Evolutionary conservation across 1,284 basidiomycete genomes (phyloP).

Genomic region (Ganoderma lucidum): DNA sequence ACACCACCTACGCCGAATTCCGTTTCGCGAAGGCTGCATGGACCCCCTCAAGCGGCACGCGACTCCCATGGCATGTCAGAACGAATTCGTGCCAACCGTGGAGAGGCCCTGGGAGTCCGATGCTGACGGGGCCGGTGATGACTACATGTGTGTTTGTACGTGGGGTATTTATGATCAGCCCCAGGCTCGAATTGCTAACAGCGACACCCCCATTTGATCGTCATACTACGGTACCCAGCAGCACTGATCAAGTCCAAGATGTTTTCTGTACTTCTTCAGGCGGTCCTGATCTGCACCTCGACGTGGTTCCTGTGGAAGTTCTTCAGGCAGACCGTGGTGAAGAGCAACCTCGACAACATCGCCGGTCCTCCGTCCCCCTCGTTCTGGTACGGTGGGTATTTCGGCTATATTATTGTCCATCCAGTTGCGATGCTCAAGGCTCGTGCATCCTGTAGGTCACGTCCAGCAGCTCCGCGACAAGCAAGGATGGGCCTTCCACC

Average conservation of each 20-base stretch:
- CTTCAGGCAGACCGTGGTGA: slow-evolving; percentile 16
- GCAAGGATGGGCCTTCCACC: slow-evolving; percentile 31
- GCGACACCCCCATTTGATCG: too few relatives aligned
- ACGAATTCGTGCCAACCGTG: background rate
- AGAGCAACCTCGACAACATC: slow-evolving; percentile 25
- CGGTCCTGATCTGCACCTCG: slow-evolving; percentile 11
- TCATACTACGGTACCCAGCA: too few relatives aligned
- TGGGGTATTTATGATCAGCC: background rate
- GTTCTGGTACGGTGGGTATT: slow-evolving; percentile 21
- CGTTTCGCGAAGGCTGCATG: background rate
- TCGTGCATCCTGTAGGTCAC: slow-evolving; percentile 25
- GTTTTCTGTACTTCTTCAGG: slow-evolving; percentile 10
- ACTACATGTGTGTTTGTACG: background rate
- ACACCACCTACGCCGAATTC: background rate
- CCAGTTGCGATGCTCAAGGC: background rate
- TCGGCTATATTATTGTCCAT: background rate
- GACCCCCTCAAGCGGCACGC: background rate
- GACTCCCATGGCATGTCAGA: background rate
- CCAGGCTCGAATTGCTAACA: too few relatives aligned
- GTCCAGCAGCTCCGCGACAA: slow-evolving; percentile 23
- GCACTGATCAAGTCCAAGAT: background rate
- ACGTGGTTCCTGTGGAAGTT: slow-evolving; percentile 25
- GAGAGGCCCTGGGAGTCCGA: background rate
- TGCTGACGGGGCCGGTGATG: background rate
- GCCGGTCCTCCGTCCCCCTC: slow-evolving; percentile 23